phyloP scores from a whole-genome alignment of 768 basidiomycete genomes.

The Pleurotus tuoliensis region DNA sequence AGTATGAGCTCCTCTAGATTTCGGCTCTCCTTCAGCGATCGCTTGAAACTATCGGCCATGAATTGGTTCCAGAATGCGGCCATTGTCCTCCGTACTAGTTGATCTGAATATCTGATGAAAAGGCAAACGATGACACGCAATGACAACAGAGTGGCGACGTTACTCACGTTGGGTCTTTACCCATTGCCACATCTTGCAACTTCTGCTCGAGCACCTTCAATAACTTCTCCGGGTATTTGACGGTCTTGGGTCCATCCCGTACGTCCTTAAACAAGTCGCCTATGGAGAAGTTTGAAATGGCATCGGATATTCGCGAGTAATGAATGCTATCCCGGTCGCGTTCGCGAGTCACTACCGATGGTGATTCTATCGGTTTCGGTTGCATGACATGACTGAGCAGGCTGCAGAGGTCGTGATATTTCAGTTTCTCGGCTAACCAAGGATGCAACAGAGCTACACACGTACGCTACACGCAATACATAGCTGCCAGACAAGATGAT shows the following conservation, averaged over 20 bases:
- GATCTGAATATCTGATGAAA: conserved; percentile 76
- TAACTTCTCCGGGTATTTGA: conserved; percentile 92
- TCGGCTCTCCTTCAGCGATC: conserved; percentile 92
- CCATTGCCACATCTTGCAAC: conserved; percentile 91
- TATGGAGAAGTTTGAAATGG: conserved; percentile 61
- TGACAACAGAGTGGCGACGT: neutral
- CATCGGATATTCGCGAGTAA: conserved; percentile 57
- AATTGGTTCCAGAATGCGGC: conserved; percentile 92
- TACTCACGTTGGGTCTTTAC: conserved; percentile 82
- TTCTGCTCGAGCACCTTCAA: conserved; percentile 87
- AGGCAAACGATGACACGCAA: conserved; percentile 4
- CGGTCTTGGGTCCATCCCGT: conserved; percentile 74
- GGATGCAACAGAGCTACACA: conserved; percentile 16
- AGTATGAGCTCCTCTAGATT: conserved; percentile 98
- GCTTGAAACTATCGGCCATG: conserved; percentile 78
- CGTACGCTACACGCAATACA: conserved; percentile 82
- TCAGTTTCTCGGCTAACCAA: too few relatives aligned
- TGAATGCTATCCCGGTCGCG: conserved; percentile 54
- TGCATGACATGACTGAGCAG: conserved; percentile 68
- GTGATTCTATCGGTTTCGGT: conserved; percentile 46
- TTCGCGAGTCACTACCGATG: conserved; percentile 28
- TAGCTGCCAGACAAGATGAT: conserved; percentile 43
- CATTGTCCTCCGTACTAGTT: conserved; percentile 84
- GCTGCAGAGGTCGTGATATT: conserved; percentile 30
- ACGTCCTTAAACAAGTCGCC: conserved; percentile 81